phyloP scores from a whole-genome alignment of 257 asterid species.

The Nicotiana sylvestris region DNA sequence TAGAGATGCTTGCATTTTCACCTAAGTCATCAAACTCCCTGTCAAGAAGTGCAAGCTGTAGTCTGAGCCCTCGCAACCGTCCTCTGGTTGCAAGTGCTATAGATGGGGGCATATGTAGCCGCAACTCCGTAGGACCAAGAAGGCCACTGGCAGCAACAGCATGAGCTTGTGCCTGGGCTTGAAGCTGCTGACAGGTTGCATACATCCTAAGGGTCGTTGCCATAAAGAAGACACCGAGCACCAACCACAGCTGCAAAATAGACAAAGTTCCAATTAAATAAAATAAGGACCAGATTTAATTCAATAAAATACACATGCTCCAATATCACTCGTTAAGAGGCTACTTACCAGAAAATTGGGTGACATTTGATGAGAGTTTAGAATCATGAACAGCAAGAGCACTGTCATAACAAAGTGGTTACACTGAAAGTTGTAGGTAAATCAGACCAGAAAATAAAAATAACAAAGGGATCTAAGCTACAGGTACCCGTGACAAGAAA shows the following conservation, averaged over 20 bases:
- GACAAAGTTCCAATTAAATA: neutral
- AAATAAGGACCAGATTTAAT: neutral
- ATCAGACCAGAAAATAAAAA: conserved; percentile 8
- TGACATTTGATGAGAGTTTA: conserved; percentile 97
- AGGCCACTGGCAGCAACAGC: conserved; percentile 95
- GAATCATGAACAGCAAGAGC: conserved; percentile 93
- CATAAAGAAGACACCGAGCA: conserved; percentile 90
- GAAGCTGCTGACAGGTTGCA: conserved; percentile 99
- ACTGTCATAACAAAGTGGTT: conserved; percentile 48
- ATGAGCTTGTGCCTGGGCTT: conserved; percentile 99
- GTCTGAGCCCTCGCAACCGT: conserved; percentile 93
- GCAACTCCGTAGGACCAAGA: conserved; percentile 91
- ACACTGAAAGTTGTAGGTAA: conserved; percentile 15
- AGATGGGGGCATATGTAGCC: conserved; percentile 98
- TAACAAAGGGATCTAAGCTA: conserved; percentile 5
- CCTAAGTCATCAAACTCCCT: conserved; percentile 97
- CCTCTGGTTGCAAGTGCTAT: conserved; percentile 95
- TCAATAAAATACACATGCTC: neutral
- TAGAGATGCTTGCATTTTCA: conserved; percentile 20
- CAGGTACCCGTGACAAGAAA: conserved; percentile 88
- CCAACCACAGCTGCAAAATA: conserved; percentile 80
- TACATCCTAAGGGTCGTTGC: conserved; percentile 95
- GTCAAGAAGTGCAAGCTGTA: conserved; percentile 99
- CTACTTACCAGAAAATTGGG: conserved; percentile 91
- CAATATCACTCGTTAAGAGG: conserved; percentile 3